Evolutionary conservation across 2,329 filamentous ascomycete genomes (phyloP).

Genomic region (Cladosporium colombiae): DNA sequence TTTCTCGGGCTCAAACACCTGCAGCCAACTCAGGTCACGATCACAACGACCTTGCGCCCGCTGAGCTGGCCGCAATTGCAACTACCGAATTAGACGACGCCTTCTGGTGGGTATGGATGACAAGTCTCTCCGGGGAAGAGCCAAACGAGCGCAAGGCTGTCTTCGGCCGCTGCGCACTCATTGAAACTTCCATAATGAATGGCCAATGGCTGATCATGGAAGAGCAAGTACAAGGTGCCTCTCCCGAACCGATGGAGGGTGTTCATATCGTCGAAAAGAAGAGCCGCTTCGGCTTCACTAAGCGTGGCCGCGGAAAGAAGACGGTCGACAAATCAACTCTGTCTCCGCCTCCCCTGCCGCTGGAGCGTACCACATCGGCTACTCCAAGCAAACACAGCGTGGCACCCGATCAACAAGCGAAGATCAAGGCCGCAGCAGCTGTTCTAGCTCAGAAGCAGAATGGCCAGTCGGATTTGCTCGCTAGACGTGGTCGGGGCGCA

Average conservation of each 20-base stretch:
- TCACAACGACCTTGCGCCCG: slow-evolving; percentile 75
- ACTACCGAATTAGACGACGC: slow-evolving; percentile 86
- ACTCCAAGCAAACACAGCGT: slow-evolving; percentile 78
- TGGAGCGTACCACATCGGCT: slow-evolving; percentile 49
- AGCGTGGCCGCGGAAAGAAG: slow-evolving; percentile 71
- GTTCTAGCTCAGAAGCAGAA: slow-evolving; percentile 69
- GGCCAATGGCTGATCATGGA: slow-evolving; percentile 94
- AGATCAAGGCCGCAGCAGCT: slow-evolving; percentile 86
- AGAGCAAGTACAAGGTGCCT: slow-evolving; percentile 92
- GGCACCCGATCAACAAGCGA: slow-evolving; percentile 86
- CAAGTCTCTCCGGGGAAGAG: slow-evolving; percentile 88
- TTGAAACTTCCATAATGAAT: slow-evolving; percentile 80
- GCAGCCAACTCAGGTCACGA: slow-evolving; percentile 50
- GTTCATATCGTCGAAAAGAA: slow-evolving; percentile 94
- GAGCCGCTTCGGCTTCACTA: slow-evolving; percentile 74
- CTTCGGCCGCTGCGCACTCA: slow-evolving; percentile 88
- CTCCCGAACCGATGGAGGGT: slow-evolving; percentile 77
- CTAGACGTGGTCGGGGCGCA: slow-evolving; percentile 55
- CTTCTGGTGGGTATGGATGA: slow-evolving; percentile 99
- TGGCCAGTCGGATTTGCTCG: slow-evolving; percentile 31
- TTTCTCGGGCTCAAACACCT: slow-evolving; percentile 72
- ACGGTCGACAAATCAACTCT: slow-evolving; percentile 66
- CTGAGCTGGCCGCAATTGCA: slow-evolving; percentile 90
- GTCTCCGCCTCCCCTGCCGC: slow-evolving; percentile 45
- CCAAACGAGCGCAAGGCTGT: slow-evolving; percentile 81